Conservation (phyloP, 169 alveolate species). For the Cryptosporidium viatorum region DNA sequence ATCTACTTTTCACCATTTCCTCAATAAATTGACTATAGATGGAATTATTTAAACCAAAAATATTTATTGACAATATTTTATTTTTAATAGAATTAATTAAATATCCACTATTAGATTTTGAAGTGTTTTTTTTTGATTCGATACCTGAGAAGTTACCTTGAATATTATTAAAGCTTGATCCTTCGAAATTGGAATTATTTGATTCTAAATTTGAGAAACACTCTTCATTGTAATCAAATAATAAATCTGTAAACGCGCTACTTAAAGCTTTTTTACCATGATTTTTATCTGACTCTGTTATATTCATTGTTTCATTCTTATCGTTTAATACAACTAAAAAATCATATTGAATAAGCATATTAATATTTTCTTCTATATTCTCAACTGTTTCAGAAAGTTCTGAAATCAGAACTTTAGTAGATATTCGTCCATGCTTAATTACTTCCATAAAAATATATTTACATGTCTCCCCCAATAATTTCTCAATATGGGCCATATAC, state of each 20-base stretch:
- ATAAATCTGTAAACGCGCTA: slow-evolving; percentile 23
- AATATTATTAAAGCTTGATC: background rate
- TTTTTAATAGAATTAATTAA: background rate
- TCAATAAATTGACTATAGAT: slow-evolving; percentile 53
- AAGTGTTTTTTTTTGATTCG: background rate
- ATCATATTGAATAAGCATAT: slow-evolving; percentile 11
- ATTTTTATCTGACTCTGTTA: background rate
- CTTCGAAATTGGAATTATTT: background rate
- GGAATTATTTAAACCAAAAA: slow-evolving; percentile 21
- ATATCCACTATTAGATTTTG: background rate
- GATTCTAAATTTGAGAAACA: background rate
- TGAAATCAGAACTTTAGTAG: slow-evolving; percentile 30
- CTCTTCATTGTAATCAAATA: slow-evolving; percentile 28
- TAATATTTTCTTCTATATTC: slow-evolving; percentile 11
- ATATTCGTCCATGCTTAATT: slow-evolving; percentile 59
- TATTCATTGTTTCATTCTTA: background rate
- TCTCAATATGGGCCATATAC: slow-evolving; percentile 34
- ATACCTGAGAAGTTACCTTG: background rate
- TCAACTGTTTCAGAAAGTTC: slow-evolving; percentile 55
- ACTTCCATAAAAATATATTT: slow-evolving; percentile 40
- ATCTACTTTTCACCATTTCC: slow-evolving; percentile 50
- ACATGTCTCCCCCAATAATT: slow-evolving; percentile 40
- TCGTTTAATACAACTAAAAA: slow-evolving; percentile 19
- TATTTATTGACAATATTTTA: slow-evolving; percentile 33
- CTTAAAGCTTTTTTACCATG: background rate